Evolutionary conservation across 1,139 yeast species (phyloP), one percentile per base, ranked within the genome.

Genomic region (Saccharomycopsis hybrid): DNA sequence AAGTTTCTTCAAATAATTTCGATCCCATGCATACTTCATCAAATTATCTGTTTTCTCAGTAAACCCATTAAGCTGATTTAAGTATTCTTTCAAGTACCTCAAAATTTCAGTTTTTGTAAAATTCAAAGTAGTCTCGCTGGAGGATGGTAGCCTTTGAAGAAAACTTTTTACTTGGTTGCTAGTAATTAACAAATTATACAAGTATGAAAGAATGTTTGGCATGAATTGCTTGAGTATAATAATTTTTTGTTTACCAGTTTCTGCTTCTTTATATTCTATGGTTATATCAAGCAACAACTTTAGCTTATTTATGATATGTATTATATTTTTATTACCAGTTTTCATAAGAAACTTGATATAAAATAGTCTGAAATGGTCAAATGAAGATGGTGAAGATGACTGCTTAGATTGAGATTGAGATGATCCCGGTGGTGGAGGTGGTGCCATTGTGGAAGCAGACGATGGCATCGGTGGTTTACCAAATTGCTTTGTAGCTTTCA

Each of bases 181-280:
- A 27, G 29, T 35, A 38, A 46, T 46, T 2, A 46, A 27, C 7
- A 46, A 11, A 40, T 46, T 46, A 33, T 46, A 46, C 32, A 46
- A 29, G 28, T 32, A 41, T n/a, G 49, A 28, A 4, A 41, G 9
- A 2, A 33, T n/a, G 41, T 46, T 40, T 11, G 44, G 44, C 30
- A 46, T 27, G 40, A 24, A 41, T 27, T 46, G 27, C 9, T 31
- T 3, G 5, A 46, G 27, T 5, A 18, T 7, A n/a, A 40, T 24
- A 8, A n/a, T 37, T 24, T 40, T 40, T n/a, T 5, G 5, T 24
- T 9, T 5, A 24, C 24, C 5, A 36, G 7, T 24, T 7, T 36
- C 24, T 31, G 33, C 33, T 5, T 33, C 43, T 4, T 31, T 41
- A 29, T 41, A 46, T 33, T 31, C 41, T 5, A 46, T 35, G 35